Evolutionary conservation across 495 filamentous ascomycete species (phyloP).

Genomic region (Penicillium argentinense): DNA sequence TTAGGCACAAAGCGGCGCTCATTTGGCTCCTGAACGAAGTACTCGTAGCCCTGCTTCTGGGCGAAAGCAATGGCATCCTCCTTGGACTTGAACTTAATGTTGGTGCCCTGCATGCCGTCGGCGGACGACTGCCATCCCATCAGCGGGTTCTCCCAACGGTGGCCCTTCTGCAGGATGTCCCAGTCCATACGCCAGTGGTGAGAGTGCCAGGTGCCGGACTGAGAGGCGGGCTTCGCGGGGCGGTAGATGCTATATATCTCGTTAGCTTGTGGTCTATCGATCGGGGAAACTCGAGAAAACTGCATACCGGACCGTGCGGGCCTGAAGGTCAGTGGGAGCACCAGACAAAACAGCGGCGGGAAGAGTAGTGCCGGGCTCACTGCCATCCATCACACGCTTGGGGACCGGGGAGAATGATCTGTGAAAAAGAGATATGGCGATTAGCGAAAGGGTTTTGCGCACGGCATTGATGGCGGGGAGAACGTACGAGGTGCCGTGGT

Average conservation of each 20-base stretch:
- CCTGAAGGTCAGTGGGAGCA: constrained; percentile 89
- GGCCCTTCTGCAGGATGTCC: constrained; percentile 83
- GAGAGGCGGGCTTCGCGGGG: constrained; percentile 86
- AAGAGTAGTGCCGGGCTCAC: constrained; percentile 71
- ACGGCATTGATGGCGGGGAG: constrained; percentile 1
- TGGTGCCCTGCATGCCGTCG: constrained; percentile 88
- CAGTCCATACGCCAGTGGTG: constrained; percentile 98
- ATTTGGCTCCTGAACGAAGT: constrained; percentile 97
- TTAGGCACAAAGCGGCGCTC: constrained; percentile 81
- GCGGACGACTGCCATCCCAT: constrained; percentile 99
- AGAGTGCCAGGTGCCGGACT: constrained; percentile 81
- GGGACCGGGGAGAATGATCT: constrained; percentile 90
- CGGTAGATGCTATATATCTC: constrained; percentile 73
- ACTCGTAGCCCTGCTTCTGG: constrained; percentile 98
- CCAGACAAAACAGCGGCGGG: constrained; percentile 87
- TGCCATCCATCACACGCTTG: constrained; percentile 84
- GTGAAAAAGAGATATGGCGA: constrained; percentile 6
- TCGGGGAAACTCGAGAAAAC: not conserved
- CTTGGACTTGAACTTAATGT: constrained; percentile 86
- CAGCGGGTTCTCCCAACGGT: constrained; percentile 96
- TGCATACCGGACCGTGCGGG: constrained; percentile 83
- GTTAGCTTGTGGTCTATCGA: constrained; percentile 10
- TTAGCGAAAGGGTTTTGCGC: constrained; percentile 22
- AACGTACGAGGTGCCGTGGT: constrained; percentile 78
- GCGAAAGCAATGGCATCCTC: constrained; percentile 95